Conservation (phyloP, 768 basidiomycete species). For the Plicaturopsis crispa region DNA sequence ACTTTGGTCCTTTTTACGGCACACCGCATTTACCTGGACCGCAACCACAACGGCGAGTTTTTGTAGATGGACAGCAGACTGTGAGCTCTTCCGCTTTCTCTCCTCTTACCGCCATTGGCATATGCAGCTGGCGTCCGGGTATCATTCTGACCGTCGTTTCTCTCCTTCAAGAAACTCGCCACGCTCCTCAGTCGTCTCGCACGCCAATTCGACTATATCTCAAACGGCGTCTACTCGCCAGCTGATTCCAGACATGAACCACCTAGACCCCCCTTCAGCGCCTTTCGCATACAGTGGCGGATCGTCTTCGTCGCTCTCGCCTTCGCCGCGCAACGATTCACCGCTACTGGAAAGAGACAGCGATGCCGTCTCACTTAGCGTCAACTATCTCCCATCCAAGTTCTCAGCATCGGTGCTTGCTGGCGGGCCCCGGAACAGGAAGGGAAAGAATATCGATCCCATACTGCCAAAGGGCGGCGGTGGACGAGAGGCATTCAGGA, state of each 20-base stretch:
- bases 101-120: slow-evolving; percentile 6
- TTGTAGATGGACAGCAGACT: slow-evolving; percentile 10
- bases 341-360: slow-evolving; percentile 13
- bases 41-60: background rate
- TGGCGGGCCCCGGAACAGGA: slow-evolving; percentile 1
- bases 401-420: slow-evolving; percentile 47
- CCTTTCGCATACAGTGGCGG: slow-evolving; percentile 25
- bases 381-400: slow-evolving; percentile 74
- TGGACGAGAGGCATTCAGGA: slow-evolving; percentile 58
- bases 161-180: background rate
- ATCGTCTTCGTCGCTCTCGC: slow-evolving; percentile 13
- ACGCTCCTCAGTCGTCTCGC: slow-evolving; percentile 25
- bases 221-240: slow-evolving; percentile 39
- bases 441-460: slow-evolving; percentile 12
- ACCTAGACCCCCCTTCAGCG: slow-evolving; percentile 31
- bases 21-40: background rate
- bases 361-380: slow-evolving; percentile 35
- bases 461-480: slow-evolving; percentile 57
- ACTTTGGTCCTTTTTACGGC: background rate
- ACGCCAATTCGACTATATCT: slow-evolving; percentile 36
- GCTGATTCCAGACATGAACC: slow-evolving; percentile 31
- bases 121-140: too few relatives aligned
- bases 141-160: too few relatives aligned
- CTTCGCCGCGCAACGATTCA: slow-evolving; percentile 15
- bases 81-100: slow-evolving; percentile 9